Evolutionary conservation across 2,329 filamentous ascomycete species (phyloP).

Genomic region (Rhynchosporium graminicola): DNA sequence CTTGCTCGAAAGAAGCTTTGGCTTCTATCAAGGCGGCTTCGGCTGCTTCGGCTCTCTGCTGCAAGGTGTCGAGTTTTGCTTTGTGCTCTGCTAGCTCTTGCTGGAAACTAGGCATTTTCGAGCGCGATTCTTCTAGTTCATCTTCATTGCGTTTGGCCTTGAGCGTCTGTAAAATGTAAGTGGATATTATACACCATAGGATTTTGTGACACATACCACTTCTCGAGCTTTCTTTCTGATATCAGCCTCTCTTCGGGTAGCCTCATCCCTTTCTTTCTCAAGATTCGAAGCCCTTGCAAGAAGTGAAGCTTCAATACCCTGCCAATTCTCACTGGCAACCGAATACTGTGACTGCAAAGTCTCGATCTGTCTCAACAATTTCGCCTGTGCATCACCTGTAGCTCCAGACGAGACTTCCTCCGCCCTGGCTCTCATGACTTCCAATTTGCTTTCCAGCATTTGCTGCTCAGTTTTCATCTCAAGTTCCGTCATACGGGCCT

Average conservation of each 20-base stretch:
- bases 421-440: slow-evolving; percentile 78
- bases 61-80: slow-evolving; percentile 60
- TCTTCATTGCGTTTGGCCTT: slow-evolving; percentile 68
- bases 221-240: slow-evolving; percentile 88
- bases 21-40: slow-evolving; percentile 64
- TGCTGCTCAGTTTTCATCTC: slow-evolving; percentile 79
- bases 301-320: slow-evolving; percentile 87
- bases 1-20: slow-evolving; percentile 56
- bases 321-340: slow-evolving; percentile 95
- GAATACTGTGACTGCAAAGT: slow-evolving; percentile 94
- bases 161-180: slow-evolving; percentile 55
- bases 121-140: slow-evolving; percentile 72
- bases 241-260: slow-evolving; percentile 78
- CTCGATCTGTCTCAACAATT: slow-evolving; percentile 90
- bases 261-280: slow-evolving; percentile 90
- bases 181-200: not conserved
- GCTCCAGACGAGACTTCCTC: slow-evolving; percentile 87
- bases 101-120: slow-evolving; percentile 63
- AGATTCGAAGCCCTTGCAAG: slow-evolving; percentile 73
- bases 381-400: slow-evolving; percentile 81
- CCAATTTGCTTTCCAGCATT: slow-evolving; percentile 84
- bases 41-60: slow-evolving; percentile 64
- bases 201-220: slow-evolving; percentile 55
- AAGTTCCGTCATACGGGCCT: slow-evolving; percentile 65
- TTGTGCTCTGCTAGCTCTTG: slow-evolving; percentile 63